A percentile compares a stretch with the other conserved stretches of the same genome.
Evolutionary conservation across 129 eudicot species (phyloP).

Genomic region (Flaveria sonorensis): DNA sequence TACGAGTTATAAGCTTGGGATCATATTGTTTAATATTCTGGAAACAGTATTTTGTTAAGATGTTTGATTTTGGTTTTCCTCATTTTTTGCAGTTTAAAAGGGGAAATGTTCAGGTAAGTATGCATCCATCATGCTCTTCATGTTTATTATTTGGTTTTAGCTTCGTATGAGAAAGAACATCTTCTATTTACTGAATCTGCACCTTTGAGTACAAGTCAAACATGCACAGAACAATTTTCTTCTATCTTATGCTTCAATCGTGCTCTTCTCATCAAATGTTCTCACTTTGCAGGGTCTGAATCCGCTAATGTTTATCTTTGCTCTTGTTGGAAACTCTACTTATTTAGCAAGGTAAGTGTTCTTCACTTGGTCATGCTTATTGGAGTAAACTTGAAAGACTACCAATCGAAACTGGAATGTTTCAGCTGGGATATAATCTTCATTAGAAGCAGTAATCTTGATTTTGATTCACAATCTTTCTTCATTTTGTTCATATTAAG

Average conservation of each 20-base stretch:
- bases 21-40: neutral
- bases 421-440: no score
- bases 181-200: neutral
- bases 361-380: neutral
- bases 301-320: constrained; percentile 85
- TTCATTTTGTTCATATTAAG: no score
- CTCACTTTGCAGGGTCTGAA: constrained; percentile 62
- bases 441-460: no score
- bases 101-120: constrained; percentile 67
- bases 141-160: neutral
- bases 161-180: neutral
- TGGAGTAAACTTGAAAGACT: neutral
- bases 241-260: neutral
- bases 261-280: neutral
- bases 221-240: neutral
- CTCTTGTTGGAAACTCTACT: constrained; percentile 67
- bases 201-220: neutral
- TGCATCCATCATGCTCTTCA: neutral
- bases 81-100: constrained; percentile 61
- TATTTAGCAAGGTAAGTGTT: constrained; percentile 78
- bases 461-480: no score
- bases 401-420: neutral
- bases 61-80: constrained; percentile 7
- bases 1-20: neutral
- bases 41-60: constrained; percentile 19